A percentile compares a stretch with the other conserved stretches of the same genome.
Conservation (phyloP, 441 rosid genomes). For the Flueggea neowawraea region DNA sequence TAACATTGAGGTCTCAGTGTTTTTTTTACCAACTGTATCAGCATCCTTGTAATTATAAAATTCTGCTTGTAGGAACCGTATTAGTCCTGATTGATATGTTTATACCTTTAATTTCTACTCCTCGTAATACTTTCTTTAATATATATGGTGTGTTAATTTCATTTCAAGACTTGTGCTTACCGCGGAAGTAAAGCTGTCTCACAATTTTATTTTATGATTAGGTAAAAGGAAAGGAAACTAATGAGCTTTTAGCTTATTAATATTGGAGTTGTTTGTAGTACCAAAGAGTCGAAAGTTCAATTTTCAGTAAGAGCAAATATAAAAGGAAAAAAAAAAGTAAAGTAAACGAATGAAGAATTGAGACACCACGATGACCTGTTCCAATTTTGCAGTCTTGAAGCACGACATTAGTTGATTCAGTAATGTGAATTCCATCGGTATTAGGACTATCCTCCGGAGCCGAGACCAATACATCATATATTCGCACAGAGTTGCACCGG, state of each 20-base stretch:
- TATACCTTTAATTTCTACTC: too few species aligned
- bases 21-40: neutral
- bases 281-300: too few species aligned
- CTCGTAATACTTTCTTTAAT: too few species aligned
- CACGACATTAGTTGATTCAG: conserved; percentile 75
- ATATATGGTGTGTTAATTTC: too few species aligned
- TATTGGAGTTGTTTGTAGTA: too few species aligned
- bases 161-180: too few species aligned
- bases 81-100: too few species aligned
- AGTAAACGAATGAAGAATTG: neutral
- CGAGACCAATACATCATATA: conserved; percentile 64
- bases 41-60: neutral
- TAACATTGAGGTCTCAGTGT: too few species aligned
- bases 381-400: conserved; percentile 90
- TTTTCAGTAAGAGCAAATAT: too few species aligned
- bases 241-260: neutral
- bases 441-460: conserved; percentile 96
- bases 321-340: conserved; percentile 2
- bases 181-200: neutral
- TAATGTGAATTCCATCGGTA: conserved; percentile 94
- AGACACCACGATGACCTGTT: conserved; percentile 54
- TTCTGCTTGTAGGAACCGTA: neutral
- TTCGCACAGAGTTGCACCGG: conserved; percentile 52
- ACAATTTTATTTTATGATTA: neutral
- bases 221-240: neutral